Evolutionary conservation across 2,329 filamentous ascomycete genomes (phyloP).

Genomic region (Dactylellina drechsleri): DNA sequence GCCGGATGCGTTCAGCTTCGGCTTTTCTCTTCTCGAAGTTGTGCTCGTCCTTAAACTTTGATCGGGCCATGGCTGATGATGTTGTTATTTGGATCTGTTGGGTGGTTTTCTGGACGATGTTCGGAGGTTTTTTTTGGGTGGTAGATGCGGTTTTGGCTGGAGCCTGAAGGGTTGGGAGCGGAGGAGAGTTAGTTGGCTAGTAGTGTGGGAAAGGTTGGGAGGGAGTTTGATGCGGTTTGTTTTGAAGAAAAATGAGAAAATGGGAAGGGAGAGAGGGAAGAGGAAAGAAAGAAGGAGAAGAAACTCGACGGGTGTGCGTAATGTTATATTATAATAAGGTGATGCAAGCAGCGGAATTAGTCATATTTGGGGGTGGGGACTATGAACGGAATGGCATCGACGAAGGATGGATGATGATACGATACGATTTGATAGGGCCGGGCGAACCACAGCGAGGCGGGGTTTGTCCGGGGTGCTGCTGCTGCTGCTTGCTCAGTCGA

Average conservation of each 20-base stretch:
- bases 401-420: background rate
- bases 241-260: slow-evolving; percentile 57
- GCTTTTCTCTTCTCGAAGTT: slow-evolving; percentile 99
- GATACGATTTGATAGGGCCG: slow-evolving; percentile 8
- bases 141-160: slow-evolving; percentile 16
- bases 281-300: slow-evolving; percentile 37
- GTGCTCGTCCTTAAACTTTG: slow-evolving; percentile 99
- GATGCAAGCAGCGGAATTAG: slow-evolving; percentile 54
- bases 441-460: slow-evolving; percentile 20
- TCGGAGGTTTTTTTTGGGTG: slow-evolving; percentile 52
- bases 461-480: slow-evolving; percentile 1
- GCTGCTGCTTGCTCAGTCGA: too few relatives aligned
- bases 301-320: background rate
- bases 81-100: background rate
- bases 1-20: slow-evolving; percentile 97
- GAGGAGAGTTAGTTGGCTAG: slow-evolving; percentile 35
- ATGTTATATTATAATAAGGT: slow-evolving; percentile 32
- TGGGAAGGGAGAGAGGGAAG: slow-evolving; percentile 59
- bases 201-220: slow-evolving; percentile 50
- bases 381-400: too few relatives aligned
- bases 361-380: slow-evolving; percentile 34
- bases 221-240: slow-evolving; percentile 54
- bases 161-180: slow-evolving; percentile 40
- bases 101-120: slow-evolving; percentile 57
- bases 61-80: slow-evolving; percentile 77